Percentiles rank a stretch among this genome's conserved stretches.
Evolutionary conservation across 306 rosid species (phyloP).

Genomic region (Psophocarpus tetragonolobus): DNA sequence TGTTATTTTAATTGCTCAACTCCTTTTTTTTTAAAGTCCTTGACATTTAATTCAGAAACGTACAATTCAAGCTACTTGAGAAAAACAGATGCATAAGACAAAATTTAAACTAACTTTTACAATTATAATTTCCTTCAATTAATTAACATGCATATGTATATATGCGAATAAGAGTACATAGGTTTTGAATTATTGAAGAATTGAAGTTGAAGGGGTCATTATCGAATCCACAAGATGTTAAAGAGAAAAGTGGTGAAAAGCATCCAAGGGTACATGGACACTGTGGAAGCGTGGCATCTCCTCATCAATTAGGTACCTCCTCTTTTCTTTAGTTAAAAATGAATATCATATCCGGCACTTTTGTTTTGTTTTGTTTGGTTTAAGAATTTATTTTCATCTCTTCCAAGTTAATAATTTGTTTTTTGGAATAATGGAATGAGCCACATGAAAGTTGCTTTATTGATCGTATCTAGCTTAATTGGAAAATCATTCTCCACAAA

Average conservation of each 20-base stretch:
- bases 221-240: slow-evolving; percentile 5
- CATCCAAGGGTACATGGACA: slow-evolving; percentile 8
- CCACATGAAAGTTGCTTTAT: neutral
- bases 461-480: neutral
- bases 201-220: too few species aligned
- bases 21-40: too few species aligned
- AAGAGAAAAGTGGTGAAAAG: slow-evolving; percentile 37
- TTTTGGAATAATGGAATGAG: neutral
- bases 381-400: slow-evolving; percentile 28
- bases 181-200: too few species aligned
- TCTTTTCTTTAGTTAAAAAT: neutral
- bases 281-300: slow-evolving; percentile 30
- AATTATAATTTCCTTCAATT: too few species aligned
- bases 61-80: too few species aligned
- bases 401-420: neutral
- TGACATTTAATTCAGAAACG: too few species aligned
- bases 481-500: neutral
- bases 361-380: slow-evolving; percentile 41
- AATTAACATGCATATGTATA: too few species aligned
- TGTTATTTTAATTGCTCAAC: too few species aligned
- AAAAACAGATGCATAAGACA: too few species aligned
- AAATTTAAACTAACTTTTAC: too few species aligned
- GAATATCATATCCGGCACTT: neutral
- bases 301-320: neutral
- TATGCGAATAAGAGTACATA: too few species aligned